Percentiles rank a stretch among this genome's conserved stretches.
Conservation (phyloP, 2,329 filamentous ascomycete genomes). For the Ceratocystis smalleyi region DNA sequence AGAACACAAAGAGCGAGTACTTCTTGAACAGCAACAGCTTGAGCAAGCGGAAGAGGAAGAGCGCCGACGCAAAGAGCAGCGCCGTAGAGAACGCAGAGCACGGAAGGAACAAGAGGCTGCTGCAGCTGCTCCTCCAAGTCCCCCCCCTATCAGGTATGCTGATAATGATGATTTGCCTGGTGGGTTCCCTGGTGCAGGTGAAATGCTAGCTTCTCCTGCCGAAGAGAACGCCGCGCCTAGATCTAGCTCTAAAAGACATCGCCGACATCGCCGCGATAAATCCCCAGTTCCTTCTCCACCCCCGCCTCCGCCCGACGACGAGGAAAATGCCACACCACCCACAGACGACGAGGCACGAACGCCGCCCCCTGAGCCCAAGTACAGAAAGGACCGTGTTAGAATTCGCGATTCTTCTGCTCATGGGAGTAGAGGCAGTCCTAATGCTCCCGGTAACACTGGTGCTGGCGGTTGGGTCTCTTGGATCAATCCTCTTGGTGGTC, state of each 20-base stretch:
- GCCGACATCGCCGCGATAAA: constrained; percentile 9
- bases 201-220: neutral
- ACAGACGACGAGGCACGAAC: constrained; percentile 34
- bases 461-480: constrained; percentile 59
- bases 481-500: constrained; percentile 23
- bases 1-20: constrained; percentile 10
- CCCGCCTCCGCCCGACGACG: constrained; percentile 25
- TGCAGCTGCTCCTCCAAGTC: constrained; percentile 5
- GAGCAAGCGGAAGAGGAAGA: constrained; percentile 9
- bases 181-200: constrained; percentile 40
- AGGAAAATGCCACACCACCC: constrained; percentile 22
- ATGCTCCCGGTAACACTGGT: constrained; percentile 20
- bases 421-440: constrained; percentile 4
- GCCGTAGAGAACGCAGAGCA: constrained; percentile 7
- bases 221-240: constrained; percentile 27
- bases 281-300: constrained; percentile 20
- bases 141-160: constrained; percentile 13
- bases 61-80: constrained; percentile 3
- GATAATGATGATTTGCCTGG: constrained; percentile 33
- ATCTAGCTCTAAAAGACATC: constrained; percentile 3
- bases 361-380: constrained; percentile 39
- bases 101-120: constrained; percentile 1
- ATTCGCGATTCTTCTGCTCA: constrained; percentile 46
- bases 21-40: constrained; percentile 10
- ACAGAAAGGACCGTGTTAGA: constrained; percentile 62